Conservation (phyloP, 495 filamentous ascomycete genomes). For the Penicillium paradoxum region DNA sequence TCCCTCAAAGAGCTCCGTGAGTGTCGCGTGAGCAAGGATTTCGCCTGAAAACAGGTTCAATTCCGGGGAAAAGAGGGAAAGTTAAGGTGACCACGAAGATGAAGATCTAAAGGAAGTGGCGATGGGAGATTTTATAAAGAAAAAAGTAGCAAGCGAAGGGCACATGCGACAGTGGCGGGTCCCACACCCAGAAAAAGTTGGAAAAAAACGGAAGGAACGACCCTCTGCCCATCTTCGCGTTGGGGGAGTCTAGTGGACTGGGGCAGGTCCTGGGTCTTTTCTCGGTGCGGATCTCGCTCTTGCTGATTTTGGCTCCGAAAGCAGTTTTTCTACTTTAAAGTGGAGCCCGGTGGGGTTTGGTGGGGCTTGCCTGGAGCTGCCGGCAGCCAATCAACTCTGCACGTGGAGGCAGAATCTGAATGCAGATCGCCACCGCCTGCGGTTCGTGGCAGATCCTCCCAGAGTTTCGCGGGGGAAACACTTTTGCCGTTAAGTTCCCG, state of each 20-base stretch:
- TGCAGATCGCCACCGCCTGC: conserved; percentile 1
- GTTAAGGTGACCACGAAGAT: conserved; percentile 1
- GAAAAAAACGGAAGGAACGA: conserved; percentile 8
- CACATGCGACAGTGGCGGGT: conserved; percentile 15
- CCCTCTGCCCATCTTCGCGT: not conserved
- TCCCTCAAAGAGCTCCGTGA: not conserved
- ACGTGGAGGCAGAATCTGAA: conserved; percentile 24
- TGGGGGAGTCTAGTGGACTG: no score
- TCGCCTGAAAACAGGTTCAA: not conserved
- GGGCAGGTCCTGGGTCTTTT: not conserved
- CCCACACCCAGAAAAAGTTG: conserved; percentile 6
- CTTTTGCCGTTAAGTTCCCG: not conserved
- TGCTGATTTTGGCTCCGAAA: not conserved
- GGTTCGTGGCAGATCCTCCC: conserved; percentile 5
- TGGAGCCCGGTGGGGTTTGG: not conserved
- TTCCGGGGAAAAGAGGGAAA: not conserved
- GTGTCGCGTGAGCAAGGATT: conserved; percentile 8
- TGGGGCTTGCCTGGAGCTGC: not conserved
- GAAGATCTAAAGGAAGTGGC: conserved; percentile 16
- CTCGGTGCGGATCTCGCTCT: not conserved
- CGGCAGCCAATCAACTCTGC: conserved; percentile 16
- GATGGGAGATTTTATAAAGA: conserved; percentile 18
- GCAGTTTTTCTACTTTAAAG: not conserved
- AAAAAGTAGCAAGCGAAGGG: conserved; percentile 18
- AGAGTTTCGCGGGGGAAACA: not conserved